Evolutionary conservation across 2,329 filamentous ascomycete genomes (phyloP), one percentile per base, ranked within the genome.

Genomic region (Neopestalotiopsis clavispora): DNA sequence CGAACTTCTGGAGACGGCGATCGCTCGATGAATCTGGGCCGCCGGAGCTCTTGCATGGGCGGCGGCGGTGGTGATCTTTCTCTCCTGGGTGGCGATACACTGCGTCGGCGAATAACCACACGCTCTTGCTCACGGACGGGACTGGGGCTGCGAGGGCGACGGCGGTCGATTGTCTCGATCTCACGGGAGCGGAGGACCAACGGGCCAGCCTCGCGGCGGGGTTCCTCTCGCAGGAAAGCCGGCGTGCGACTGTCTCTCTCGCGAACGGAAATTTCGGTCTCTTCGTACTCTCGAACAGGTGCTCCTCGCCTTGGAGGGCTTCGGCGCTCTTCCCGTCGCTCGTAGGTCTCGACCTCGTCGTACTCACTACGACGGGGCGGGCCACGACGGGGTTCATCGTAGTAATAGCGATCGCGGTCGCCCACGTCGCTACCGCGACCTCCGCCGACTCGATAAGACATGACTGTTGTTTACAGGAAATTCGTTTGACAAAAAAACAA

Each of bases 181-280:
- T 89, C 86, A 60, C 86, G 83, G 72, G 85, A 80, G 65, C 87
- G 84, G 62, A 89, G 81, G 20, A 89, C 87, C 74, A 89, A 77
- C 49, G 84, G 81, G 3, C 86, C 86, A 32, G 83, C 78, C 69
- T 89, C 86, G 32, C 83, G 83, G 67, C 85, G 81, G 34, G 72
- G 76, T 56, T 87, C 85, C 2, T 87, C 84, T 64, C 86, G 84
- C 69, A 89, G 77, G 73, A 88, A 89, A 66, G 82, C 79, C 2
- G 85, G 85, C 57, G 83, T 80, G 57, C 84, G 82, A 67, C 80
- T 76, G 58, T 80, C 77, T 59, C 79, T 77, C 67, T 84, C 83
- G 59, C 83, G 82, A 52, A 84, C 78, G 67, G 80, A 81, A 63
- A 85, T 78, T 57, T 81, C 80, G 67, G 82, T 75, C 56, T 84